Percentiles rank a stretch among this genome's conserved stretches.
phyloP scores from a whole-genome alignment of 164 flowering plant species.

The Nymphaea colorata region DNA sequence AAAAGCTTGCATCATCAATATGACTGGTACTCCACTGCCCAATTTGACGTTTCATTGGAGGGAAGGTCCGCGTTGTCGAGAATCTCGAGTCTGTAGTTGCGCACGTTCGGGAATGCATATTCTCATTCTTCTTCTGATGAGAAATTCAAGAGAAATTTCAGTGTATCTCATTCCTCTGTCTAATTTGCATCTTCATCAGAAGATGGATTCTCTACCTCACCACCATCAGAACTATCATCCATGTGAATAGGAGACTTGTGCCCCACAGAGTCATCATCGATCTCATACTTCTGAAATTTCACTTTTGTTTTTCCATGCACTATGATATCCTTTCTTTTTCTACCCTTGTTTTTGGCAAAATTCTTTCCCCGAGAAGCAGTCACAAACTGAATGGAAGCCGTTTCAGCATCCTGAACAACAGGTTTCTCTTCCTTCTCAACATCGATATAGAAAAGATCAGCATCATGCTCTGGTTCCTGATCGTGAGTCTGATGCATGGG shows the following conservation, averaged over 20 bases:
- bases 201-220: constrained; percentile 41
- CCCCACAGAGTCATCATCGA: constrained; percentile 10
- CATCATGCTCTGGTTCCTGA: neutral
- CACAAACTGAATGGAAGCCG: constrained; percentile 27
- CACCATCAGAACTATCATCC: constrained; percentile 22
- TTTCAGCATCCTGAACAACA: constrained; percentile 12
- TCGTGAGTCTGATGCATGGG: constrained; percentile 5
- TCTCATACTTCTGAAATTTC: constrained; percentile 30
- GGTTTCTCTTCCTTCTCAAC: constrained; percentile 26
- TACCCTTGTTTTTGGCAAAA: constrained; percentile 15
- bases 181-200: constrained; percentile 29
- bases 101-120: too few relatives aligned
- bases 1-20: too few relatives aligned
- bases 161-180: constrained; percentile 10
- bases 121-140: too few relatives aligned
- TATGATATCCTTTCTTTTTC: constrained; percentile 21
- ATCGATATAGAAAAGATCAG: constrained; percentile 33
- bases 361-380: constrained; percentile 44
- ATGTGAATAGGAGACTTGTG: constrained; percentile 6
- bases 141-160: too few relatives aligned
- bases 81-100: too few relatives aligned
- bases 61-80: too few relatives aligned
- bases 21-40: too few relatives aligned
- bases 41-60: too few relatives aligned
- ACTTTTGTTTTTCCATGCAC: constrained; percentile 12